phyloP scores from a whole-genome alignment of 2,329 filamentous ascomycete species.

The Fusarium coicis region DNA sequence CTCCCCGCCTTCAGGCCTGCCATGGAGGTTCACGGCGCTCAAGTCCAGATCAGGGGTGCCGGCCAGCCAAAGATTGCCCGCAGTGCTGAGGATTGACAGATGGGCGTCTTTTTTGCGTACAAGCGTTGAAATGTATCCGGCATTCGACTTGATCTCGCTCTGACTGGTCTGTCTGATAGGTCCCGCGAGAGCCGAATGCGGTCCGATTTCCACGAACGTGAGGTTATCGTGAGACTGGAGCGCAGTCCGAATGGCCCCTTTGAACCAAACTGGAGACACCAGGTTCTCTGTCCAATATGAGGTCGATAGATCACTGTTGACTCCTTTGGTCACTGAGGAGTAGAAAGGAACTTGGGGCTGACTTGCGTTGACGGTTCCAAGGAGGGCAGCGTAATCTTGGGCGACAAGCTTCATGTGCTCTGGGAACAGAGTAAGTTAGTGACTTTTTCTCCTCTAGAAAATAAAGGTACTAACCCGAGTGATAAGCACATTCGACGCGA shows the following conservation, averaged over 20 bases:
- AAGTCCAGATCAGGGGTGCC: conserved; percentile 4
- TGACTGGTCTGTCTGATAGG: conserved; percentile 10
- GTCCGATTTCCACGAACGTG: conserved; percentile 5
- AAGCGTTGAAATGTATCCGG: background rate
- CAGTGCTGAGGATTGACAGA: conserved; percentile 2
- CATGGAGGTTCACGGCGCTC: background rate
- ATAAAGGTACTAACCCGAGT: background rate
- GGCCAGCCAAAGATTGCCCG: conserved; percentile 8
- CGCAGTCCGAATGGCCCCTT: background rate
- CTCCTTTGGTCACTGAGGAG: conserved; percentile 3
- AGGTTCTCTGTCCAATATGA: conserved; percentile 10
- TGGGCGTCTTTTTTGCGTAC: conserved; percentile 1
- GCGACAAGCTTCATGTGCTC: conserved; percentile 7
- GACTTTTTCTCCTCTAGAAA: background rate
- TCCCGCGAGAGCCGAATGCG: conserved; percentile 4
- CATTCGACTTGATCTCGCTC: conserved; percentile 1
- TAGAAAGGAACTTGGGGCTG: conserved; percentile 4
- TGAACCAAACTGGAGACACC: conserved; percentile 2
- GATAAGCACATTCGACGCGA: conserved; percentile 13
- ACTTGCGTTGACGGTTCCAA: conserved; percentile 9
- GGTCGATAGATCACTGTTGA: conserved; percentile 4
- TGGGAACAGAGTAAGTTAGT: background rate
- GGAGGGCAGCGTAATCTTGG: conserved; percentile 1
- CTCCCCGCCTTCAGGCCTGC: background rate
- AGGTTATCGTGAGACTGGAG: conserved; percentile 6